phyloP scores from a whole-genome alignment of 225 moss, liverwort and hornwort species.

The Marchantia polymorpha region DNA sequence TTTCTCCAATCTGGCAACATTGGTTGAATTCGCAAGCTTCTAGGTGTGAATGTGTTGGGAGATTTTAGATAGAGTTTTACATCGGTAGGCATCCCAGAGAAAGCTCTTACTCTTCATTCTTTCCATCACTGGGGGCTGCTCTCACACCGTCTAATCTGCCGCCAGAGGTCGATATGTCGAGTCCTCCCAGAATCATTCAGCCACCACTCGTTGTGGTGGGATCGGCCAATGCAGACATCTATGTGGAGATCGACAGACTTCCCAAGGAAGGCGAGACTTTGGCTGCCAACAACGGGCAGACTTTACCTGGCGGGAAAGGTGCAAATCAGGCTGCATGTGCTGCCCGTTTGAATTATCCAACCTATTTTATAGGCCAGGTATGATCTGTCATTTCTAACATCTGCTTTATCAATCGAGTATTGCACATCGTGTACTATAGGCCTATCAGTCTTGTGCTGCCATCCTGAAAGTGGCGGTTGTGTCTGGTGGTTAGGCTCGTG shows the following conservation, averaged over 20 bases:
- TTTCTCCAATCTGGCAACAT: no score
- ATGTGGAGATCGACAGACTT: conserved; percentile 45
- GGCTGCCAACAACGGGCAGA: conserved; percentile 42
- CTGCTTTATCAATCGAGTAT: no score
- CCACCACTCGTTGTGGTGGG: conserved; percentile 48
- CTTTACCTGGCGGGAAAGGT: conserved; percentile 51
- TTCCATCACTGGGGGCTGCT: background rate
- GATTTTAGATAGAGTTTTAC: no score
- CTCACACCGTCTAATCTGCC: background rate
- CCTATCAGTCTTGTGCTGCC: no score
- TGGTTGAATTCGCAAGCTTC: no score
- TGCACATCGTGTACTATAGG: no score
- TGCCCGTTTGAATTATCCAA: conserved; percentile 46
- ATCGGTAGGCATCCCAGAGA: background rate
- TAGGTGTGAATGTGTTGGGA: no score
- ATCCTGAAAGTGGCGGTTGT: no score
- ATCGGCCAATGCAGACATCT: conserved; percentile 50
- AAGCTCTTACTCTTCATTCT: background rate
- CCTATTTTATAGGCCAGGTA: conserved; percentile 54
- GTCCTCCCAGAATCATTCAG: conserved; percentile 18
- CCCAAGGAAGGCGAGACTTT: conserved; percentile 52
- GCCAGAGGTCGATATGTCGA: conserved; percentile 19
- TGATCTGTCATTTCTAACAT: background rate
- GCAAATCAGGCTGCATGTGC: conserved; percentile 54
- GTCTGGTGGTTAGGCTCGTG: no score